Evolutionary conservation across 225 moss, liverwort and hornwort species (phyloP).

Genomic region (Straminergon stramineum): DNA sequence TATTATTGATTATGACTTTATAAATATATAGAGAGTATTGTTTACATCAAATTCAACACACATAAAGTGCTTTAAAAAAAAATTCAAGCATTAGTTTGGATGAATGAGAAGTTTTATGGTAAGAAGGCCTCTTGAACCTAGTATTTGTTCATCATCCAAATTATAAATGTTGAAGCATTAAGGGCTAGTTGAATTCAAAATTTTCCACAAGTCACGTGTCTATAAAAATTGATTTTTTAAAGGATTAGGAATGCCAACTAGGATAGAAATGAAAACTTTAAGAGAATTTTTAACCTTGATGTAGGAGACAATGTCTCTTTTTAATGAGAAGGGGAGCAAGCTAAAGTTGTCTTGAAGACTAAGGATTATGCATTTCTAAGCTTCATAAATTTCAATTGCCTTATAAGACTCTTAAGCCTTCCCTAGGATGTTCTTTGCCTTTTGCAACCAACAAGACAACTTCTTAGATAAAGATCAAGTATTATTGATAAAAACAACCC

Average conservation of each 20-base stretch:
- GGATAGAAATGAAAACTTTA: not conserved
- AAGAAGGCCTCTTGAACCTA: accelerated
- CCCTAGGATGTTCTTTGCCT: not conserved
- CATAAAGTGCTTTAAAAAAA: too few species aligned
- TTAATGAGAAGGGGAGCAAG: not conserved
- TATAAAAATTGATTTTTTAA: not conserved
- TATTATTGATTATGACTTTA: not conserved
- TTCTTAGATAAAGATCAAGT: not conserved
- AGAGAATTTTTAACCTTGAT: not conserved
- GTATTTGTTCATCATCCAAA: not conserved
- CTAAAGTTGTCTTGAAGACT: too few species aligned
- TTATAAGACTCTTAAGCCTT: not conserved
- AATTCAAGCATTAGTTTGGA: not conserved
- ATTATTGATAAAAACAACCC: not conserved
- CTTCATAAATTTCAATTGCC: not conserved
- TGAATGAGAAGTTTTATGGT: not conserved
- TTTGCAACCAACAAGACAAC: accelerated
- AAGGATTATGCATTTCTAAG: too few species aligned
- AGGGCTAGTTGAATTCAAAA: not conserved
- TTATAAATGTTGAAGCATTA: accelerated
- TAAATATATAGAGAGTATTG: not conserved
- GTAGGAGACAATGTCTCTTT: not conserved
- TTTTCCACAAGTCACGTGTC: not conserved
- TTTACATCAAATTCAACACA: not conserved
- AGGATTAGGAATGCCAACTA: not conserved